phyloP scores from a whole-genome alignment of 768 basidiomycete species.

The Boletus vinaceobasis region DNA sequence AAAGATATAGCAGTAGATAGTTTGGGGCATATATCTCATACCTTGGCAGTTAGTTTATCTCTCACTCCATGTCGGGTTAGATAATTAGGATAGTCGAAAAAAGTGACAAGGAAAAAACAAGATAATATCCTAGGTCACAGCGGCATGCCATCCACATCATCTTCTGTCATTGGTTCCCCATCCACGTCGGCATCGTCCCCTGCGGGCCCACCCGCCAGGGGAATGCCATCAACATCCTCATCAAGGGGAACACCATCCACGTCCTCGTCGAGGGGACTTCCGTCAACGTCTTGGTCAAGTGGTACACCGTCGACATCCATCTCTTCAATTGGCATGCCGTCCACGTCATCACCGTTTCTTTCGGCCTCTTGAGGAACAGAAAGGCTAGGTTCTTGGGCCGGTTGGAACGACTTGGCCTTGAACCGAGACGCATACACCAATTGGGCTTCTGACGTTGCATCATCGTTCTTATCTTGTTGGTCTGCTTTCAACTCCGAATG shows the following conservation, averaged over 20 bases:
- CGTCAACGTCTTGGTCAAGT: constrained; percentile 38
- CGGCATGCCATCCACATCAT: constrained; percentile 39
- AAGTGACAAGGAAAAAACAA: not conserved
- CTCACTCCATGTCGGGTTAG: not conserved
- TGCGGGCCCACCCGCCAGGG: constrained; percentile 26
- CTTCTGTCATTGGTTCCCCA: constrained; percentile 30
- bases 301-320: constrained; percentile 51
- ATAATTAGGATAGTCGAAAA: not conserved
- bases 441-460: constrained; percentile 21
- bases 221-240: constrained; percentile 39
- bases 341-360: constrained; percentile 46
- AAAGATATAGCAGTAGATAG: not conserved
- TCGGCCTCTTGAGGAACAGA: constrained; percentile 26
- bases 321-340: constrained; percentile 50
- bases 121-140: constrained; percentile 23
- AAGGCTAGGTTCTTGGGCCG: constrained; percentile 46
- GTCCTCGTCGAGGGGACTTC: constrained; percentile 32
- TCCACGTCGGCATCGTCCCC: constrained; percentile 20
- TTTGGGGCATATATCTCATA: not conserved
- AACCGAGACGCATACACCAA: constrained; percentile 56
- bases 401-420: constrained; percentile 75
- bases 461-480: constrained; percentile 24
- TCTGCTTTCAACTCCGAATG: constrained; percentile 28
- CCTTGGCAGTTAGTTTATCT: not conserved
- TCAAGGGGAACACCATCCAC: constrained; percentile 28